These are phyloP conservation scores for Ceratorhiza oryzae-sativae DNA, from an alignment of 1,284 basidiomycete species.

Conservation along the genomic window DNA sequence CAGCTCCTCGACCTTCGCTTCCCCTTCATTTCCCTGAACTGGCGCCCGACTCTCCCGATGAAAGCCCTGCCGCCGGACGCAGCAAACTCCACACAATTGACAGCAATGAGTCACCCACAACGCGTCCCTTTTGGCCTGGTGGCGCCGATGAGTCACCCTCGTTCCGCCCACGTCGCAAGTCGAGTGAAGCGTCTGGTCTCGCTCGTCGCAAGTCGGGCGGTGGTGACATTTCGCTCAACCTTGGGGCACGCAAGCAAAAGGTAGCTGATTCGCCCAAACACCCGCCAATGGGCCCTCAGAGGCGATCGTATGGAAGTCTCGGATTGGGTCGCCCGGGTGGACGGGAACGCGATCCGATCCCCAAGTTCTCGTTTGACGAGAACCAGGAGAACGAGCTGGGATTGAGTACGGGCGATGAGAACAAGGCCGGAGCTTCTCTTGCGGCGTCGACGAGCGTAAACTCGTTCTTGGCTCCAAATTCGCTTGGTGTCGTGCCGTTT, in stretches of 20 bases:
- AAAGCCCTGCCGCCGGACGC: constrained; percentile 22
- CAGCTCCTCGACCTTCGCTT: constrained; percentile 27
- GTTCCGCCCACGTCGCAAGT: constrained; percentile 16
- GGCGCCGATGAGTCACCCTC: constrained; percentile 29
- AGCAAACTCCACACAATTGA: constrained; percentile 18
- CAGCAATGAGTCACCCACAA: constrained; percentile 33
- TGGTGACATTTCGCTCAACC: background rate
- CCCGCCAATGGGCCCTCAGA: background rate
- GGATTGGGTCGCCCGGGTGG: constrained; percentile 14
- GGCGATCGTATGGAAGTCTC: constrained; percentile 14
- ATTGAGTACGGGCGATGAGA: background rate
- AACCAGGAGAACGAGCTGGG: constrained; percentile 32
- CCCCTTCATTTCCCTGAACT: constrained; percentile 34
- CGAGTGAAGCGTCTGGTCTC: constrained; percentile 2
- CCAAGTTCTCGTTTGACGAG: constrained; percentile 19
- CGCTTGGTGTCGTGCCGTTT: constrained; percentile 55
- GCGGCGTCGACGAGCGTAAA: constrained; percentile 3
- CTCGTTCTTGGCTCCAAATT: constrained; percentile 14
- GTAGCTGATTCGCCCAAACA: constrained; percentile 5
- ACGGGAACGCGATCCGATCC: constrained; percentile 10
- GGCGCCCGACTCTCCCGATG: constrained; percentile 24
- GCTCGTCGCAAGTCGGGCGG: constrained; percentile 18
- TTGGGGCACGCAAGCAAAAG: constrained; percentile 9
- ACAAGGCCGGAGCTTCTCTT: background rate
- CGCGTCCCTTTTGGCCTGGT: constrained; percentile 9